Base-by-base conservation (phyloP, 108 stramenopile genomes). In the Stephanodiscus triporus region DNA sequence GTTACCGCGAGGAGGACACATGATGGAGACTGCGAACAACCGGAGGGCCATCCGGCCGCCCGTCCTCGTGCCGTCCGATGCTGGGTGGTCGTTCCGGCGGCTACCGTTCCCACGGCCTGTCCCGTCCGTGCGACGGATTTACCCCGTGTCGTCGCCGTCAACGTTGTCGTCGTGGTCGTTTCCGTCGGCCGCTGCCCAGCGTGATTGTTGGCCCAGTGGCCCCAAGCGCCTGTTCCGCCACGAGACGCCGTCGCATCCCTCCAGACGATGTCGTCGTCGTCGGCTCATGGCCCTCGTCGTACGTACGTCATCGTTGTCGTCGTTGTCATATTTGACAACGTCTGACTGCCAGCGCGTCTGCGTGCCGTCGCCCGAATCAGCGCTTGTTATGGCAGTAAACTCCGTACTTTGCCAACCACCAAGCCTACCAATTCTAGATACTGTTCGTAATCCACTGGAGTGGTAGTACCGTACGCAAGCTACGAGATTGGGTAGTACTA, bases 171-270 rank as follows among this genome's bases (percentile, higher is more conserved):
- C 29, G 23, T 63, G 20, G 48, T 42, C 36, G 30, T 49, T 29
- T 13, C 53, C 43, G 11, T 64, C 34, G 37, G n/a, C n/a, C 47
- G 47, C 17, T 45, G 30, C 42, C 68, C 60, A 36, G 54, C 60
- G 17, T 66, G 40, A 50, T 76, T n/a, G n/a, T n/a, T 38, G 22
- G 75, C 75, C 75, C 75, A 76, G 66, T 37, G 68, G 68, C 68
- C 75, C 43, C n/a, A n/a, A 76, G 29, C 23, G 75, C 75, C 22
- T 60, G 66, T 29, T 76, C 75, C 49, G 66, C 66, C 36, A 58
- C 66, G 16, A 76, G 40, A 4, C 0, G 42, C 30, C 45, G 45
- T 26, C 19, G 54, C 37, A 37, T 75, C 58, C 64, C 26, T 24
- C 63, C 58, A 16, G 20, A 16, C n/a, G 62, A 17, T 7, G 30